These are phyloP conservation scores for Hymenoscyphus albidus DNA, from an alignment of 2,329 filamentous ascomycete genomes.

Conservation along the genomic window DNA sequence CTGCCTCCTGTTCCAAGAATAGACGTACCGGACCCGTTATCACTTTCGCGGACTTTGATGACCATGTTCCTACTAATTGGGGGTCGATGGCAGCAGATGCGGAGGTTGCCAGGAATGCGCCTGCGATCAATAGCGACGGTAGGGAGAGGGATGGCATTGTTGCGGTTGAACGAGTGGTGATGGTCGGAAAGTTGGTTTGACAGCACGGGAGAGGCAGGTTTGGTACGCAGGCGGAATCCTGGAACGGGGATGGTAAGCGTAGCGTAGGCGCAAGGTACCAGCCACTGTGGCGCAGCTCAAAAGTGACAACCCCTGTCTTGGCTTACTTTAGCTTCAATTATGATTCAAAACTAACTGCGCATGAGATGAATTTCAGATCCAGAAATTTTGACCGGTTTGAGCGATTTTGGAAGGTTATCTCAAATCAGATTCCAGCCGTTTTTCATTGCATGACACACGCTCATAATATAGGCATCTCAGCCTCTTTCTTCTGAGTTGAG, in stretches of 20 bases:
- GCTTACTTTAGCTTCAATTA: background rate
- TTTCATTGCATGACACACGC: no score
- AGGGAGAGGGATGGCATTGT: constrained; percentile 33
- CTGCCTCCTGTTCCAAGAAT: constrained; percentile 26
- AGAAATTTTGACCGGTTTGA: background rate
- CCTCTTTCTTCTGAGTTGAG: no score
- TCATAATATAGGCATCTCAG: no score
- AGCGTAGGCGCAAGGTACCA: background rate
- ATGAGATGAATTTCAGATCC: background rate
- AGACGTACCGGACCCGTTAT: constrained; percentile 62
- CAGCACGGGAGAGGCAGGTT: background rate
- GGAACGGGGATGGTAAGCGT: background rate
- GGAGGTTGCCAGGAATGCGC: constrained; percentile 28
- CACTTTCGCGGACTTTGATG: constrained; percentile 65
- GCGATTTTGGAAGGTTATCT: background rate
- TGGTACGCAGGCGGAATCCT: background rate
- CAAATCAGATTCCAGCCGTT: background rate
- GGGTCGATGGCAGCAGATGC: constrained; percentile 42
- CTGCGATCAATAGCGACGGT: constrained; percentile 37
- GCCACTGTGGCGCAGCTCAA: background rate
- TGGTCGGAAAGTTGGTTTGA: constrained; percentile 2
- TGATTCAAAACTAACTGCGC: background rate
- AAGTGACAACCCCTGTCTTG: background rate
- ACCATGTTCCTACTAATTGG: constrained; percentile 66
- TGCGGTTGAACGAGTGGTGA: background rate